A percentile compares a stretch with the other conserved stretches of the same genome.
Evolutionary conservation across 2,329 filamentous ascomycete species (phyloP).

Genomic region (Penicillium thymicola): DNA sequence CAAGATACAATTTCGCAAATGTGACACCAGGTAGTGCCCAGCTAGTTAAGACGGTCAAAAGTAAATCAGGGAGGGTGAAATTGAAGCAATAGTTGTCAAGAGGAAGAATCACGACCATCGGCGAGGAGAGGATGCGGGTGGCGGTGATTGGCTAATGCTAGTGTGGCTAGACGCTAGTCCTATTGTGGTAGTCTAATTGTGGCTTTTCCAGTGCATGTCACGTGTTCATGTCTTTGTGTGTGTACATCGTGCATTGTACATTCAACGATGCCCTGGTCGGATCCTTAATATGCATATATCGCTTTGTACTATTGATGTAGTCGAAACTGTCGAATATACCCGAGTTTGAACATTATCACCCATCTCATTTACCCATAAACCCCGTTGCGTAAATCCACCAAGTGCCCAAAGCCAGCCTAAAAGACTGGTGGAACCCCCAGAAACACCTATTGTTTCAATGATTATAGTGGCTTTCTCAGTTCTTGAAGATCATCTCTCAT

Average conservation of each 20-base stretch:
- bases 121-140: slow-evolving; percentile 21
- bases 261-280: not conserved
- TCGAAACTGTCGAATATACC: not conserved
- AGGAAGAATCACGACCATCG: slow-evolving; percentile 17
- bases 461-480: slow-evolving; percentile 2
- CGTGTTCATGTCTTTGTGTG: slow-evolving; percentile 1
- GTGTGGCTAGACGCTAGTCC: slow-evolving; percentile 7
- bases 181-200: not conserved
- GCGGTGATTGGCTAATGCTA: slow-evolving; percentile 17
- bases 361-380: not conserved
- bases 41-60: slow-evolving; percentile 6
- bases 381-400: not conserved
- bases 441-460: slow-evolving; percentile 22
- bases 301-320: not conserved
- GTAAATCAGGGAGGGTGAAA: slow-evolving; percentile 7
- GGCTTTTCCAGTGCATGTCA: not conserved
- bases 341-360: not conserved
- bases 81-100: slow-evolving; percentile 15
- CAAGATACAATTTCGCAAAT: slow-evolving; percentile 7
- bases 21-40: slow-evolving; percentile 9
- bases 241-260: not conserved
- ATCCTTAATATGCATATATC: slow-evolving; percentile 10
- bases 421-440: slow-evolving; percentile 18
- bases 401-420: slow-evolving; percentile 7
- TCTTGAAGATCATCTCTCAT: slow-evolving; percentile 4